A percentile compares a stretch with the other conserved stretches of the same genome.
phyloP scores from a whole-genome alignment of 106 monocot species.

The Dioscorea zingiberensis region DNA sequence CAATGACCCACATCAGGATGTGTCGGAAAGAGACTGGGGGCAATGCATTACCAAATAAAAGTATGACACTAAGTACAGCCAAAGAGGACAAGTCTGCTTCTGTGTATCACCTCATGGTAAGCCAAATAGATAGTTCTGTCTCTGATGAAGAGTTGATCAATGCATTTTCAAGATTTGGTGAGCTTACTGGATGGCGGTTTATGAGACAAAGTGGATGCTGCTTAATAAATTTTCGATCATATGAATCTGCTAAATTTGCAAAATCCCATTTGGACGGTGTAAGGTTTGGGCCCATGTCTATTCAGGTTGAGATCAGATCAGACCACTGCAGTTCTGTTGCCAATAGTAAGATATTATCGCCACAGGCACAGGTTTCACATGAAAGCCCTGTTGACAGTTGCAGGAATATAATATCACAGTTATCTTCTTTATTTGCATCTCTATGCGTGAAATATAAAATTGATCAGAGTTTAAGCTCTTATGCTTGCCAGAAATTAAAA shows the following conservation, averaged over 20 bases:
- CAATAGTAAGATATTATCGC: constrained; percentile 11
- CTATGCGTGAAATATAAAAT: constrained; percentile 27
- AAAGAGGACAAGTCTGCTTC: constrained; percentile 24
- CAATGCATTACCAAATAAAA: constrained; percentile 10
- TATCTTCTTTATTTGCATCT: constrained; percentile 31
- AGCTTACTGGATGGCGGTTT: constrained; percentile 40
- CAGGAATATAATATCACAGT: constrained; percentile 6
- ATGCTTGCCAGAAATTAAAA: constrained; percentile 3
- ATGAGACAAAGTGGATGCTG: constrained; percentile 34
- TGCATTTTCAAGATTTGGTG: constrained; percentile 52
- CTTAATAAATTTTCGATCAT: constrained; percentile 36
- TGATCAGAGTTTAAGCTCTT: neutral
- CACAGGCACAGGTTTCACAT: constrained; percentile 9
- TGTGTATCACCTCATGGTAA: constrained; percentile 34
- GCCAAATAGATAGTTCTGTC: constrained; percentile 39
- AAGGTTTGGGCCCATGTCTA: constrained; percentile 30
- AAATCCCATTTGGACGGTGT: constrained; percentile 48
- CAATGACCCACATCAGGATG: constrained; percentile 49
- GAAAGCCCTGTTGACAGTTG: constrained; percentile 11
- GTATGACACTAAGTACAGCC: neutral
- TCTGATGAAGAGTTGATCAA: constrained; percentile 45
- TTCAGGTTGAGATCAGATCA: constrained; percentile 36
- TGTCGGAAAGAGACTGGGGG: constrained; percentile 19
- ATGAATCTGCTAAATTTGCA: constrained; percentile 33
- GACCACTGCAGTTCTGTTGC: constrained; percentile 10